phyloP scores from a whole-genome alignment of 306 rosid genomes.

The Cucurbita pepo region DNA sequence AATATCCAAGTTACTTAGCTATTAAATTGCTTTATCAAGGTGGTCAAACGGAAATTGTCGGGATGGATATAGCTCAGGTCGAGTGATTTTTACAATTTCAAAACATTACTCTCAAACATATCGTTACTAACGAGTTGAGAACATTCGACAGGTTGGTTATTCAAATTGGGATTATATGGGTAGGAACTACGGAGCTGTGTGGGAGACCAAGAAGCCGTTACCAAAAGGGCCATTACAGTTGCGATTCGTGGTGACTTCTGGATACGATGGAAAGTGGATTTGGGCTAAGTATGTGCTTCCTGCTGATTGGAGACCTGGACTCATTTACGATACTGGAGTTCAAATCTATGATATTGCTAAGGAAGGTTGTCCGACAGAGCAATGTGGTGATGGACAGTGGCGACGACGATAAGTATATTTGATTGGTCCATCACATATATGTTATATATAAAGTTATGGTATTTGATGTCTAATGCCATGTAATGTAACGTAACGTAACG shows the following conservation, averaged over 20 bases:
- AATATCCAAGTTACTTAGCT: constrained; percentile 45
- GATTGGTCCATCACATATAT: neutral
- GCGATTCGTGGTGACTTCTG: constrained; percentile 50
- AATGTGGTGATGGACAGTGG: neutral
- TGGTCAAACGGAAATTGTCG: constrained; percentile 85
- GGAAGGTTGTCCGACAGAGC: constrained; percentile 29
- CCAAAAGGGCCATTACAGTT: constrained; percentile 60
- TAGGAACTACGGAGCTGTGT: constrained; percentile 58
- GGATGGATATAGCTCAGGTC: constrained; percentile 69
- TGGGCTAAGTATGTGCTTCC: constrained; percentile 78
- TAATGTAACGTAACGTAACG: too few species aligned
- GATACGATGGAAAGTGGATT: constrained; percentile 59
- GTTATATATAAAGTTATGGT: neutral
- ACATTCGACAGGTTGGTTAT: neutral
- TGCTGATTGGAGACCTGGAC: constrained; percentile 44
- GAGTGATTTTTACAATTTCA: neutral
- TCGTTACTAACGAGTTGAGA: neutral
- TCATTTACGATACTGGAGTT: constrained; percentile 41
- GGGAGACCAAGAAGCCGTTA: constrained; percentile 53
- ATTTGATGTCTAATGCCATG: neutral
- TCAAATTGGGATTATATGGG: constrained; percentile 16
- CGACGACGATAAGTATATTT: neutral
- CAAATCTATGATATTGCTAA: constrained; percentile 59
- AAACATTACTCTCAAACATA: too few species aligned
- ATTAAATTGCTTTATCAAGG: constrained; percentile 71